Evolutionary conservation across 257 asterid species (phyloP), one percentile per base, ranked within the genome.

Genomic region (Lavandula angustifolia): DNA sequence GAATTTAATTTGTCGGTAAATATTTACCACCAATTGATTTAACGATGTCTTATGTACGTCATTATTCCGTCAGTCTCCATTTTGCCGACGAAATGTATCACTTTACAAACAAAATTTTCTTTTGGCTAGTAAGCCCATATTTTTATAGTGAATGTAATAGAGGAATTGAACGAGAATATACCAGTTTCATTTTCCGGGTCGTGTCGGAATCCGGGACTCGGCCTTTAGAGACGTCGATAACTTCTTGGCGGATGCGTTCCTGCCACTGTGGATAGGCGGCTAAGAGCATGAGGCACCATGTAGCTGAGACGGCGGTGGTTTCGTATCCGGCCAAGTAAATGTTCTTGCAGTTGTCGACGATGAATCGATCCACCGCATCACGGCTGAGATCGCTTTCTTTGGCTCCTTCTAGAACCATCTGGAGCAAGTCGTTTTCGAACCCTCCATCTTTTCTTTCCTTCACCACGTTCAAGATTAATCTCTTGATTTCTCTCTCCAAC

Each of bases 291-390:
- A 85, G 84, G 46, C 87, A 77, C 94, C 94, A 85, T 2, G 87
- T 41, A 1, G 87, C 89, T 2, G 85, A 37, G 42, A 80, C 84
- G 7, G 94, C 87, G 12, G 89, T 78, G 4, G 94, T 85, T 50
- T 85, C 94, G 10, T 76, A 82, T 41, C 92, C 92, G 5, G 92
- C 92, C 74, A 85, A 65, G 59, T 80, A 82, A 3, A 82, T 69
- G 64, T 85, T 82, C 65, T 82, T 85, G 79, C 88, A 85, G 54
- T 85, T 85, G 41, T 85, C 92, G 4, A 85, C 92, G 0, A 85
- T 69, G 70, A 85, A 85, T 1, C 59, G 70, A 53, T 85, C 86
- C 0, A 82, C 46, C 4, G 56, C 64, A 1, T 78, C 77, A 11
- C 56, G 67, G 70, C 70, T 74, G 9, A 80, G 9, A 8, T 80